Evolutionary conservation across 176 grass and related monocot genomes (phyloP).

Genomic region (Carex scoparia): DNA sequence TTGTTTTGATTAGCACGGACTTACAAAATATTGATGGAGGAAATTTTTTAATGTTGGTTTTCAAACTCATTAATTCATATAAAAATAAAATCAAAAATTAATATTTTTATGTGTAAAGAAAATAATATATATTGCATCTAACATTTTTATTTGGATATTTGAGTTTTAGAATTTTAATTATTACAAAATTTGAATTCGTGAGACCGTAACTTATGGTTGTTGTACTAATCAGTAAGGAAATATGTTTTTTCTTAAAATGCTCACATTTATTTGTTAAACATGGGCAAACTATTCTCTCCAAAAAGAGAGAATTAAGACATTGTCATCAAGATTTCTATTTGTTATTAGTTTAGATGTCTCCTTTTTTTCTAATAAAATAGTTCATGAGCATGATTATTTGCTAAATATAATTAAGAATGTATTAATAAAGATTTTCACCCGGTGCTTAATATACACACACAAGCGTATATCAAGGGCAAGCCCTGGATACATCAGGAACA

Average conservation of each 20-base stretch:
- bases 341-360: neutral
- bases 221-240: neutral
- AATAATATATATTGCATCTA: too few species aligned
- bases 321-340: neutral
- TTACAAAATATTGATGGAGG: too few species aligned
- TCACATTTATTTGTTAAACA: neutral
- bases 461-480: neutral
- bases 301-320: neutral
- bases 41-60: too few species aligned
- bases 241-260: neutral
- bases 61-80: too few species aligned
- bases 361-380: constrained; percentile 5
- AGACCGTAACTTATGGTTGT: neutral
- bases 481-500: neutral
- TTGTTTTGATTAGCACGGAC: too few species aligned
- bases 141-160: too few species aligned
- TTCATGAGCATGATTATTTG: neutral
- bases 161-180: too few species aligned
- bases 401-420: neutral
- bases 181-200: neutral
- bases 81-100: too few species aligned
- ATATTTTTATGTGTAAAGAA: too few species aligned
- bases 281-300: neutral
- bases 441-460: neutral
- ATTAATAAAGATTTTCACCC: neutral